Conservation (phyloP, 169 alveolate genomes). For the Neospora caninum region DNA sequence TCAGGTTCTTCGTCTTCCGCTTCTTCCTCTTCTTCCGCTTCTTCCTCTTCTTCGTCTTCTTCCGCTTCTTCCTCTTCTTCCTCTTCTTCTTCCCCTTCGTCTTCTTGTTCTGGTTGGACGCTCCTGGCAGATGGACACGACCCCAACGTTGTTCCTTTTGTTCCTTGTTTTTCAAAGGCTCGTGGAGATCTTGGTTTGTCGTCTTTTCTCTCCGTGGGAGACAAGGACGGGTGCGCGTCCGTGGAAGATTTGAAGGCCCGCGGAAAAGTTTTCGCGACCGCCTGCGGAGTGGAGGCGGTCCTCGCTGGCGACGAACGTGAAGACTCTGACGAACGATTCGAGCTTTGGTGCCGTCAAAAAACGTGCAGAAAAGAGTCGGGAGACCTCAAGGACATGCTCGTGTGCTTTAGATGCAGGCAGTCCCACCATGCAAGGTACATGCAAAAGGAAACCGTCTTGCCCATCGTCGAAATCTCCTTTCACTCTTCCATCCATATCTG, state of each 20-base stretch:
- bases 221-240: not conserved
- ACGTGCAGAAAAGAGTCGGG: conserved; percentile 41
- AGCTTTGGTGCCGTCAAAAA: conserved; percentile 37
- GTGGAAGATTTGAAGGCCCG: not conserved
- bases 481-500: not conserved
- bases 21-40: not conserved
- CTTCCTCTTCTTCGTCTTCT: not conserved
- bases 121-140: conserved; percentile 28
- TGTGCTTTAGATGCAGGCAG: conserved; percentile 49
- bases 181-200: not conserved
- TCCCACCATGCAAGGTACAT: conserved; percentile 54
- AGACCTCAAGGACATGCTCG: conserved; percentile 38
- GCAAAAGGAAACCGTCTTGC: not conserved
- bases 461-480: not conserved
- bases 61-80: not conserved
- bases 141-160: not conserved
- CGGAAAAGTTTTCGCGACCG: not conserved
- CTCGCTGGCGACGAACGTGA: not conserved
- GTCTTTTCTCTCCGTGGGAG: not conserved
- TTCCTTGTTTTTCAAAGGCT: not conserved
- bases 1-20: not conserved
- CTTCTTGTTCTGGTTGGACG: not conserved
- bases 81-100: not conserved
- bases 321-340: conserved; percentile 36
- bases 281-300: not conserved